These are phyloP conservation scores for Xerocomus cyaneibrunnescens DNA, from an alignment of 1,284 basidiomycete species.

Conservation along the genomic window DNA sequence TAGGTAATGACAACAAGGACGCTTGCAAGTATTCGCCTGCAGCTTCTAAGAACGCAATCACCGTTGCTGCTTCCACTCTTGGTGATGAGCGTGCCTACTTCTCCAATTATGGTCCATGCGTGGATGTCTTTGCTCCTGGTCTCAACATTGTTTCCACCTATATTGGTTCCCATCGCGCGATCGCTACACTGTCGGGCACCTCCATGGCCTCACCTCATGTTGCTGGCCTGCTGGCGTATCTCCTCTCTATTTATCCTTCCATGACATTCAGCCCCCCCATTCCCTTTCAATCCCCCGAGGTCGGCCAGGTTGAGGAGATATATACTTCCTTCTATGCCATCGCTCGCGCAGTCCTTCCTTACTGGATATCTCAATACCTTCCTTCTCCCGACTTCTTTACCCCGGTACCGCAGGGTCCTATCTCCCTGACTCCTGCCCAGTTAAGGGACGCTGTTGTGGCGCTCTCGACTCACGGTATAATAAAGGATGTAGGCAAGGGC, in stretches of 20 bases:
- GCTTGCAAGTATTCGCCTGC: conserved; percentile 86
- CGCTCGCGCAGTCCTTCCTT: conserved; percentile 55
- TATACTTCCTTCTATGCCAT: conserved; percentile 49
- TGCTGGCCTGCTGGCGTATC: conserved; percentile 80
- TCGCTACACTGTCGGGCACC: conserved; percentile 72
- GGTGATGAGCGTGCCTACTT: conserved; percentile 88
- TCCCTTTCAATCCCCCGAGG: conserved; percentile 28
- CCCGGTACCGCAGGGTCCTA: conserved; percentile 41
- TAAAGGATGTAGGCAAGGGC: conserved; percentile 51
- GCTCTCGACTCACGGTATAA: conserved; percentile 55
- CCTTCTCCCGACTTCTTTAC: conserved; percentile 55
- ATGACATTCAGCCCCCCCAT: conserved; percentile 55
- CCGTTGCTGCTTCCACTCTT: conserved; percentile 84
- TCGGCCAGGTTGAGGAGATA: conserved; percentile 24
- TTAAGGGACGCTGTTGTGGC: conserved; percentile 74
- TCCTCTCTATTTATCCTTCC: conserved; percentile 77
- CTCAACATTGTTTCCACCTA: conserved; percentile 82
- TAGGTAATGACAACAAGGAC: conserved; percentile 66
- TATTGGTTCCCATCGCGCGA: conserved; percentile 54
- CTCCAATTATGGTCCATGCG: conserved; percentile 77
- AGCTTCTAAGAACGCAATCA: conserved; percentile 71
- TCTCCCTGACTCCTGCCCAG: conserved; percentile 57
- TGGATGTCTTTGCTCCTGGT: conserved; percentile 84
- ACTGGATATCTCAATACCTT: conserved; percentile 58
- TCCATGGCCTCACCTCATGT: conserved; percentile 72